Evolutionary conservation across 2,329 filamentous ascomycete species (phyloP), one percentile per base, ranked within the genome.

Genomic region (Clarireedia sp.): DNA sequence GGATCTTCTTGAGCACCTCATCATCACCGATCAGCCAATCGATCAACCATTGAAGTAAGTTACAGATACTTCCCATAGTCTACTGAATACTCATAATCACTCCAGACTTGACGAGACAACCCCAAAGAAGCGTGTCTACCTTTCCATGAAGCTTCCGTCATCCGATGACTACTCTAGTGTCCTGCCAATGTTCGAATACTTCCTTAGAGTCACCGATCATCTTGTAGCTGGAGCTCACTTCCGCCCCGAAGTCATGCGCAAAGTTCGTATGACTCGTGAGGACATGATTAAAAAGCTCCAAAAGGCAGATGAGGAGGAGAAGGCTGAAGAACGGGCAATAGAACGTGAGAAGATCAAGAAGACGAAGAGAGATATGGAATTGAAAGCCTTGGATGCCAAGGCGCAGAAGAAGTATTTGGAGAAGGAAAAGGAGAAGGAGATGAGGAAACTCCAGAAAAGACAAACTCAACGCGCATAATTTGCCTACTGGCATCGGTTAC

Each of bases 231-330:
- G 74, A 24, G 91, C 83, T 10, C 91, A 89, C 72, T 96, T 96
- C 84, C 89, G 94, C 12, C 83, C 89, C 38, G 89, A 97, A 76
- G 90, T 96, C 36, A 75, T 86, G 70, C 89, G 89, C 71, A 95
- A 95, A 77, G 79, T 99, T 63, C 84, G 83, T 66, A 76, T 76
- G 59, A 85, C 85, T 36, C 90, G 94, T 61, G 92, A 97, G 44
- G 85, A 89, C 55, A 85, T 89, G 66, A 81, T 88, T 65, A 80
- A 81, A 68, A 87, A 87, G 74, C 83, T 99, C 67, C 84, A 87
- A 71, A 90, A 88, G 73, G 75, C 81, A 0, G 82, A 86, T 53
- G 90, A 96, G 62, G 89, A 89, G 59, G 80, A 84, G 67, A 90
- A 90, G 76, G 86, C 83, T 68, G 88, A 91, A 74, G 86, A 91